Conservation (phyloP, 2,329 filamentous ascomycete genomes). For the Plenodomus tracheiphilus region DNA sequence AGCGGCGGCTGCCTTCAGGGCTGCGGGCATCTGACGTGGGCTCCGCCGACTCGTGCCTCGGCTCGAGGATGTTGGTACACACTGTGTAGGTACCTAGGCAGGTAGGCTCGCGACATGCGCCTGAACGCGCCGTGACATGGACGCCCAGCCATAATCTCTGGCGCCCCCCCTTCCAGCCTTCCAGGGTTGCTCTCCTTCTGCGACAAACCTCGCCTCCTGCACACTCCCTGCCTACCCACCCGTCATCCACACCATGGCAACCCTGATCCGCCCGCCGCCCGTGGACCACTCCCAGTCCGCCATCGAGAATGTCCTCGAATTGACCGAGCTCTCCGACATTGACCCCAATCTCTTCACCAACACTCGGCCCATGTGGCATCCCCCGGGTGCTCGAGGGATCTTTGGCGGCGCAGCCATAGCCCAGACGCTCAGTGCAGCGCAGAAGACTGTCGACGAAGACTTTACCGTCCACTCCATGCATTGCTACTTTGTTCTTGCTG, state of each 20-base stretch:
- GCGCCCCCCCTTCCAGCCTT: not conserved
- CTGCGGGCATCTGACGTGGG: slow-evolving; percentile 2
- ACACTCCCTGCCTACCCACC: not conserved
- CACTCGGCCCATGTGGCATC: slow-evolving; percentile 87
- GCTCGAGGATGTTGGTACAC: slow-evolving; percentile 22
- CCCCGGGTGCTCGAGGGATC: slow-evolving; percentile 86
- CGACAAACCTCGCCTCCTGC: not conserved
- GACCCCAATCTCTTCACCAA: slow-evolving; percentile 93
- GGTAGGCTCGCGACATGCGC: slow-evolving; percentile 2
- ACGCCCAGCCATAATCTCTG: not conserved
- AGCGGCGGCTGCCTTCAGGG: slow-evolving; percentile 1
- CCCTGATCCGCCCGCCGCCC: slow-evolving; percentile 75
- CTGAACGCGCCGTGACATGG: slow-evolving; percentile 6
- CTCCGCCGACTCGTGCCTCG: slow-evolving; percentile 19
- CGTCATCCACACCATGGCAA: slow-evolving; percentile 46
- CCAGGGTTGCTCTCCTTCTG: not conserved
- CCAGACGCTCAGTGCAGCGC: slow-evolving; percentile 84
- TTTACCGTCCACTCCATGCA: slow-evolving; percentile 96
- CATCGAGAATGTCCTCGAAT: slow-evolving; percentile 87
- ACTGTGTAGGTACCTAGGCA: too few species aligned
- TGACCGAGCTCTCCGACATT: slow-evolving; percentile 77
- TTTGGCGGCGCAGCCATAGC: slow-evolving; percentile 93
- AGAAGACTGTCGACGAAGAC: slow-evolving; percentile 77
- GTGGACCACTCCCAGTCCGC: slow-evolving; percentile 71
- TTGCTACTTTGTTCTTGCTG: slow-evolving; percentile 97